These are phyloP conservation scores for Physcia stellaris DNA, from an alignment of 495 filamentous ascomycete genomes.

Conservation along the genomic window DNA sequence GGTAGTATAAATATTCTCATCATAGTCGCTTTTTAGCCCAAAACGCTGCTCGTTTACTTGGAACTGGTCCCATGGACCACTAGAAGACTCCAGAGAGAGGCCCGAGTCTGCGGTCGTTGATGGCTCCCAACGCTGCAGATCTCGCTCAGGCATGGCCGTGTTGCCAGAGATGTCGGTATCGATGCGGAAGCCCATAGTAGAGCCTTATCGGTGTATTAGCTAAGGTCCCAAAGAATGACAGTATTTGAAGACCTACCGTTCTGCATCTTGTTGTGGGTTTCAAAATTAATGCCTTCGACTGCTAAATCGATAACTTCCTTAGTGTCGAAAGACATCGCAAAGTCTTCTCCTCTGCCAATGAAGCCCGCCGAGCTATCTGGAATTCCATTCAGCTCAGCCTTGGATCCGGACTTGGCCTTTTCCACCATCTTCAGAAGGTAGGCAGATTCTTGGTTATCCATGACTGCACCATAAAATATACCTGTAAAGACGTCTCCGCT, in stretches of 20 bases:
- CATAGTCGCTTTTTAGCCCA: slow-evolving; percentile 73
- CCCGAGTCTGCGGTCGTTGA: slow-evolving; percentile 45
- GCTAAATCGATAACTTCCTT: slow-evolving; percentile 61
- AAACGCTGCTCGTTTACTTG: slow-evolving; percentile 77
- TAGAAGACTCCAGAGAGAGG: slow-evolving; percentile 48
- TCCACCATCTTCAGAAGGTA: slow-evolving; percentile 77
- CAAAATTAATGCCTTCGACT: slow-evolving; percentile 41
- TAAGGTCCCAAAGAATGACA: slow-evolving; percentile 1
- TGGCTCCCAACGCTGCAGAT: slow-evolving; percentile 78
- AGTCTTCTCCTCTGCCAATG: slow-evolving; percentile 47
- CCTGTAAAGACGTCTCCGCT: slow-evolving; percentile 63
- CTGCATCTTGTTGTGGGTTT: slow-evolving; percentile 37
- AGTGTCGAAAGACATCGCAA: slow-evolving; percentile 64
- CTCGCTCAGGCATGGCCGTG: slow-evolving; percentile 52
- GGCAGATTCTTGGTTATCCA: slow-evolving; percentile 43
- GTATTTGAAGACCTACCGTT: slow-evolving; percentile 51
- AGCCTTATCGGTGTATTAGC: slow-evolving; percentile 20
- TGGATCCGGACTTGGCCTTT: slow-evolving; percentile 37
- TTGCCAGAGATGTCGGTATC: slow-evolving; percentile 79
- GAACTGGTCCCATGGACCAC: slow-evolving; percentile 80
- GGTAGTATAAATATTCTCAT: slow-evolving; percentile 92
- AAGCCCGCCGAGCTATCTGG: slow-evolving; percentile 38
- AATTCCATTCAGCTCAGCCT: slow-evolving; percentile 41
- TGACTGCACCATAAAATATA: slow-evolving; percentile 46
- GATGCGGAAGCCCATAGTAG: slow-evolving; percentile 57